Percentiles rank a stretch among this genome's conserved stretches.
These are phyloP conservation scores for Prunus armeniaca DNA, from an alignment of 306 rosid genomes.

Conservation along the genomic window DNA sequence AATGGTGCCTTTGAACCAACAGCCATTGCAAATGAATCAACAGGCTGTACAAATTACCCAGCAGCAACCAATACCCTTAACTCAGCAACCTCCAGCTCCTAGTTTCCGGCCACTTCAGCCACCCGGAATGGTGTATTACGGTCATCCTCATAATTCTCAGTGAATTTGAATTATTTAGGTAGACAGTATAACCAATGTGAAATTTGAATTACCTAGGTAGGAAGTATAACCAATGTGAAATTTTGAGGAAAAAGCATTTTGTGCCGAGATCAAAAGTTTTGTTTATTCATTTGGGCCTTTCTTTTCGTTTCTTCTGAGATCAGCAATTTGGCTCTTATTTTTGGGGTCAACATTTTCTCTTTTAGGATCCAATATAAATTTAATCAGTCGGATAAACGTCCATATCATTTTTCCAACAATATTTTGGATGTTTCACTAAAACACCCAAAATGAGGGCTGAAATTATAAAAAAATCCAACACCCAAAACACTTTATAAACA, in stretches of 20 bases:
- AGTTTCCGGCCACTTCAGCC: conserved; percentile 81
- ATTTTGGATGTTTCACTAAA: not conserved
- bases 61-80: conserved; percentile 44
- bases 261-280: conserved; percentile 26
- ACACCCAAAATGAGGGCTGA: too few relatives aligned
- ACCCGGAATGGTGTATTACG: conserved; percentile 71
- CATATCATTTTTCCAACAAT: not conserved
- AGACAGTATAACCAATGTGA: conserved; percentile 28
- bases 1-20: conserved; percentile 53
- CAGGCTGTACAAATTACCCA: conserved; percentile 41
- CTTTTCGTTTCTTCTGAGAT: not conserved
- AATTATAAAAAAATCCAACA: too few relatives aligned
- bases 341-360: not conserved
- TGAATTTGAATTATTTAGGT: conserved; percentile 29
- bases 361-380: not conserved
- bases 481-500: too few relatives aligned
- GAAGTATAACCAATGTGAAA: conserved; percentile 11
- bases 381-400: too few relatives aligned
- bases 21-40: conserved; percentile 39
- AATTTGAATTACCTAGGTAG: conserved; percentile 22
- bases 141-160: conserved; percentile 54
- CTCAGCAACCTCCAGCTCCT: conserved; percentile 62
- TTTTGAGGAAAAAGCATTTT: conserved; percentile 15
- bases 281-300: not conserved
- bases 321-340: not conserved